phyloP scores from a whole-genome alignment of 1,284 basidiomycete species.

The Pseudozyma hubeiensis region DNA sequence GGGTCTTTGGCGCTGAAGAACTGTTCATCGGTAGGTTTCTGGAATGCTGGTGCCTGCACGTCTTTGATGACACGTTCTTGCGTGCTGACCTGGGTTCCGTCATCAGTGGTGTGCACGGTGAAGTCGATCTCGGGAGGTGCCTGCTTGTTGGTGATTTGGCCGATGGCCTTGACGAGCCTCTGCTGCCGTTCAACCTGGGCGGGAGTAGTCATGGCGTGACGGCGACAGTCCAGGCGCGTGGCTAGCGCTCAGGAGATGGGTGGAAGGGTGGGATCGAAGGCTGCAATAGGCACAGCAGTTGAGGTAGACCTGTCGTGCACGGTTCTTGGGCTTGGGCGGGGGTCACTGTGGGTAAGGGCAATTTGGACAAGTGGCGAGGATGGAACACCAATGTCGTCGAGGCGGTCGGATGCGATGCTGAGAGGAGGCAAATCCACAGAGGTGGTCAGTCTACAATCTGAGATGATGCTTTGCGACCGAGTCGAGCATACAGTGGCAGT shows the following conservation, averaged over 20 bases:
- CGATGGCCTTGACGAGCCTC: conserved; percentile 59
- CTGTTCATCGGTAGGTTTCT: conserved; percentile 88
- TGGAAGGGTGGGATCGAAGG: neutral
- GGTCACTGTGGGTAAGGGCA: too few species aligned
- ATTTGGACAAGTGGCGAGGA: too few species aligned
- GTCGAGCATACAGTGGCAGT: neutral
- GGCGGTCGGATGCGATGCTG: too few species aligned
- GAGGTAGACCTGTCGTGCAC: too few species aligned
- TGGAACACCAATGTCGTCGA: too few species aligned
- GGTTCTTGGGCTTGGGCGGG: too few species aligned
- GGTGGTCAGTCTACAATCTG: too few species aligned
- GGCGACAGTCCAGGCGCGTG: conserved; percentile 1
- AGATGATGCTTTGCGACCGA: too few species aligned
- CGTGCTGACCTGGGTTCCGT: conserved; percentile 70
- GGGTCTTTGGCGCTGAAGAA: conserved; percentile 73
- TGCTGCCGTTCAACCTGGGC: conserved; percentile 41
- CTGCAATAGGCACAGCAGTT: neutral
- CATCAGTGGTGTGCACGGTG: conserved; percentile 70
- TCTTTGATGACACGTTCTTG: conserved; percentile 70
- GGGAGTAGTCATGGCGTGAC: conserved; percentile 21
- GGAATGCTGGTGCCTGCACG: conserved; percentile 78
- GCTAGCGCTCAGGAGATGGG: neutral
- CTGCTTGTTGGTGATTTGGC: conserved; percentile 62
- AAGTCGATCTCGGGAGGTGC: conserved; percentile 69
- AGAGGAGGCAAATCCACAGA: too few species aligned